Conservation (phyloP, 140 eudicot species). For the Oenanthe javanica region DNA sequence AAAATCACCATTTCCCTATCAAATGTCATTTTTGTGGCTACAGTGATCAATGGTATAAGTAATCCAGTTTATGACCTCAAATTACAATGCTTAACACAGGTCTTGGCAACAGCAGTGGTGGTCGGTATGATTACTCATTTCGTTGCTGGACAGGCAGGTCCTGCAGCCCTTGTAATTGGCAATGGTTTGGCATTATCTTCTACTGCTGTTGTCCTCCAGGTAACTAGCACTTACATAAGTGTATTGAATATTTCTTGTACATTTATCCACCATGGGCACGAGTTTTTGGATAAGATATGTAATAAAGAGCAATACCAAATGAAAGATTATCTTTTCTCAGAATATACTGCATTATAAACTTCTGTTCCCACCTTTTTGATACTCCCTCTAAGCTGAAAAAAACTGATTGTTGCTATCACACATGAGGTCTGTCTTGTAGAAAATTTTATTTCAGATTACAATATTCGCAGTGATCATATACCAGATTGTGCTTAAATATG, state of each 20-base stretch:
- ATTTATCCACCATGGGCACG: not conserved
- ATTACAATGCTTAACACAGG: slow-evolving; percentile 40
- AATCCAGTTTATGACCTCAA: slow-evolving; percentile 10
- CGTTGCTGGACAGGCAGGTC: slow-evolving; percentile 71
- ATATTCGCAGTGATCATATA: not conserved
- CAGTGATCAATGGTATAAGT: not conserved
- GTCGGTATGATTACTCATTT: slow-evolving; percentile 71
- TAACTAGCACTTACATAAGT: slow-evolving; percentile 21
- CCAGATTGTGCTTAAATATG: not conserved
- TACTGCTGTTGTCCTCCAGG: slow-evolving; percentile 99
- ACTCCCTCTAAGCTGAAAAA: not conserved
- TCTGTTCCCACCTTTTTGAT: not conserved
- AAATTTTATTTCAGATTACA: not conserved
- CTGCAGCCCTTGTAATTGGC: slow-evolving; percentile 95
- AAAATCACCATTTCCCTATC: slow-evolving; percentile 5
- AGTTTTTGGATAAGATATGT: not conserved
- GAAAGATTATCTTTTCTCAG: not conserved
- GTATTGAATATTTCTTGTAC: not conserved
- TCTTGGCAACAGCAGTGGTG: slow-evolving; percentile 70
- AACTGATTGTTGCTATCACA: not conserved
- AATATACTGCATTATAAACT: not conserved
- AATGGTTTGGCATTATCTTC: slow-evolving; percentile 97
- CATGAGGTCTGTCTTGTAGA: not conserved
- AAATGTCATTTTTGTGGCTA: slow-evolving; percentile 2
- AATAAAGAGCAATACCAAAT: not conserved